Percentiles rank a stretch among this genome's conserved stretches.
These are phyloP conservation scores for Gossypium herbaceum DNA, from an alignment of 345 rosid genomes.

Conservation along the genomic window DNA sequence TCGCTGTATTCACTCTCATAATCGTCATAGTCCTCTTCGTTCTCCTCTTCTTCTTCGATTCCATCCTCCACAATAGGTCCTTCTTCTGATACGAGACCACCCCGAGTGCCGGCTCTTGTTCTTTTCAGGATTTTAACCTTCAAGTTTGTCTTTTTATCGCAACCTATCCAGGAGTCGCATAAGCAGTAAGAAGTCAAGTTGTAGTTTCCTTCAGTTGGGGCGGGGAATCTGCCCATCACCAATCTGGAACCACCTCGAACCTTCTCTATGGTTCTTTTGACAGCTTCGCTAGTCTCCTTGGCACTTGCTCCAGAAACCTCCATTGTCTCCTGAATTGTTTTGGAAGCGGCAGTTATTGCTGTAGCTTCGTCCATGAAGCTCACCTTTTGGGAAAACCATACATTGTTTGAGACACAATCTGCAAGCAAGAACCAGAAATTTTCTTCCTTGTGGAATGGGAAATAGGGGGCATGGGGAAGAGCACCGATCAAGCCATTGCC, in stretches of 20 bases:
- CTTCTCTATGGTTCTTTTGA: slow-evolving; percentile 67
- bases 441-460: slow-evolving; percentile 95
- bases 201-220: slow-evolving; percentile 81
- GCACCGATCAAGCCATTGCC: slow-evolving; percentile 76
- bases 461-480: slow-evolving; percentile 80
- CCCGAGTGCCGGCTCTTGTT: slow-evolving; percentile 78
- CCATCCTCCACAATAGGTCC: slow-evolving; percentile 78
- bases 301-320: slow-evolving; percentile 84
- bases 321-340: slow-evolving; percentile 84
- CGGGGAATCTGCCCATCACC: slow-evolving; percentile 88
- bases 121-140: slow-evolving; percentile 81
- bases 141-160: slow-evolving; percentile 60
- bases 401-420: slow-evolving; percentile 63
- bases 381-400: slow-evolving; percentile 93
- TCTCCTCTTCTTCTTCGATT: slow-evolving; percentile 88
- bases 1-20: slow-evolving; percentile 95
- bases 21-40: slow-evolving; percentile 73
- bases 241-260: slow-evolving; percentile 80
- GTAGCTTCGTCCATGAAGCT: slow-evolving; percentile 91
- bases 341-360: slow-evolving; percentile 74
- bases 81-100: slow-evolving; percentile 59
- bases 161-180: slow-evolving; percentile 95
- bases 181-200: slow-evolving; percentile 80
- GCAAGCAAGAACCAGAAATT: slow-evolving; percentile 92
- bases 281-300: slow-evolving; percentile 65